phyloP scores from a whole-genome alignment of 177 flowering plant species.

The Vitis hybrid region DNA sequence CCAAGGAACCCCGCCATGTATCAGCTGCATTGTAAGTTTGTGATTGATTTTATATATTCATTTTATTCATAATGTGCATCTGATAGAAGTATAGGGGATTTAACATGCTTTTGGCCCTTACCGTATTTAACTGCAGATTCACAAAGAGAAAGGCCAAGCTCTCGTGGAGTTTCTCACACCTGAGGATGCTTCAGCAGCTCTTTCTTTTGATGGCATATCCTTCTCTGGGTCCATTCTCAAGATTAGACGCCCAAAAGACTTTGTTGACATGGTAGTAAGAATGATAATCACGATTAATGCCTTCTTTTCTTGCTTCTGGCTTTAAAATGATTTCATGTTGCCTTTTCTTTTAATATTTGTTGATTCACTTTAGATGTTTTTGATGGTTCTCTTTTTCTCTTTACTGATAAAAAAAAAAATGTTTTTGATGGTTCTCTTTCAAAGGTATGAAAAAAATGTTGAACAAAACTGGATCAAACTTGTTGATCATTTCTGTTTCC shows the following conservation, averaged over 20 bases:
- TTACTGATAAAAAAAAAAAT: too few relatives aligned
- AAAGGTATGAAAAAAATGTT: not conserved
- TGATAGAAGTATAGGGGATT: not conserved
- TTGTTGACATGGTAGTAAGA: constrained; percentile 77
- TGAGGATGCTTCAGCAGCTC: constrained; percentile 88
- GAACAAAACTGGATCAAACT: not conserved
- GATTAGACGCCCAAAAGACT: constrained; percentile 91
- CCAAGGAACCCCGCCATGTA: constrained; percentile 77
- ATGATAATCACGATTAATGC: constrained; percentile 18
- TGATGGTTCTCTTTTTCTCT: not conserved
- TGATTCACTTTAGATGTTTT: not conserved
- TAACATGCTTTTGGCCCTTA: not conserved
- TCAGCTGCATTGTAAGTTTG: constrained; percentile 77
- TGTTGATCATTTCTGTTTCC: too few relatives aligned
- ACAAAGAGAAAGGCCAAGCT: constrained; percentile 87
- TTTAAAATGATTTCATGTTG: not conserved
- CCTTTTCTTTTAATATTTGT: not conserved
- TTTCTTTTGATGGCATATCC: constrained; percentile 67
- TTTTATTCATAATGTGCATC: constrained; percentile 5
- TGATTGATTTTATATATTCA: not conserved
- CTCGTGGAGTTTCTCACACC: constrained; percentile 91
- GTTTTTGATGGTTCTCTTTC: not conserved
- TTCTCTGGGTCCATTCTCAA: constrained; percentile 66
- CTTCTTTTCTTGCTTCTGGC: constrained; percentile 8
- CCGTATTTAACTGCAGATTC: constrained; percentile 48